Base-by-base conservation (phyloP, 2,329 filamentous ascomycete genomes). In the Pseudocercospora crystallina region DNA sequence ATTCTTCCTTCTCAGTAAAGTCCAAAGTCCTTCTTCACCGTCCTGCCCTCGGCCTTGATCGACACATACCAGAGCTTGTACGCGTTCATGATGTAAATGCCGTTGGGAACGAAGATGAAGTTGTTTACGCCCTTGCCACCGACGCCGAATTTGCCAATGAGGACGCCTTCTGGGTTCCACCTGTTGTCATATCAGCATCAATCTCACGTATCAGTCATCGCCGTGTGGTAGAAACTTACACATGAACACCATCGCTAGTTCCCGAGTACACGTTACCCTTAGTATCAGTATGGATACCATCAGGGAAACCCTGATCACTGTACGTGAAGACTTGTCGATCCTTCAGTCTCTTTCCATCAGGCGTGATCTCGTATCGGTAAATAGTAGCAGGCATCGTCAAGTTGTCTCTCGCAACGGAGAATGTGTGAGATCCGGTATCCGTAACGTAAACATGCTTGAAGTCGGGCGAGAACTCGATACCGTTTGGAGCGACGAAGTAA, bases 401-500 rank as follows among this genome's bases (percentile, higher is more conserved):
- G 46, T 76, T 72, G 11, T 57, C 56, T 36, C 55, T 52, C 13
- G 57, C 60, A 32, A 51, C 14, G 29, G 59, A 53, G 46, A 57
- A 64, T 0, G 59, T 63, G 26, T 64, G 60, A 5, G 43, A 15
- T 2, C 81, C 82, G 0, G 78, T 81, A 57, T 85, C 81, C 9
- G 79, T 76, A 2, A 84, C 68, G 49, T 85, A 84, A 1, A 77
- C 69, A 32, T 76, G 65, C 5, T 68, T 68, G 9, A 77, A 78
- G 52, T 78, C 75, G 0, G 79, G 80, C 0, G 77, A 80, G 59
- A 84, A 82, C 0, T 74, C 74, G 34, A 84, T 68, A 8, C 81
- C 82, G 47, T 85, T 85, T 0, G 80, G 80, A 20, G 76, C 71
- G 1, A 64, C 69, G 50, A 84, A 81, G 0, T 74, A 78, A 56